A percentile compares a stretch with the other conserved stretches of the same genome.
Evolutionary conservation across 805 yeast species (phyloP).

Genomic region (Cyberlindnera mycetangii): DNA sequence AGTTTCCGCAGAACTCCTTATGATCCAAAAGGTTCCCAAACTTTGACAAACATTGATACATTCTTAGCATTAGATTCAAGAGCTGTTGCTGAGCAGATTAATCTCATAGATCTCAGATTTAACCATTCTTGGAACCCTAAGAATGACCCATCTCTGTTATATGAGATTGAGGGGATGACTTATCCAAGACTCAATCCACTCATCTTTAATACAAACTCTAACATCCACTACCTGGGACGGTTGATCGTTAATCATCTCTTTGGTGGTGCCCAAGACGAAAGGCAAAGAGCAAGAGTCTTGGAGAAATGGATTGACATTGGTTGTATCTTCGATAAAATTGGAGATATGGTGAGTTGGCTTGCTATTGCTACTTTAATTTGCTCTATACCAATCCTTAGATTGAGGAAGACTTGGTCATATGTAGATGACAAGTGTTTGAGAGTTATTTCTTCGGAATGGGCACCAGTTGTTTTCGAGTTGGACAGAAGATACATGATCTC

Average conservation of each 20-base stretch:
- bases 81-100: constrained; percentile 60
- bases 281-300: constrained; percentile 57
- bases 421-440: constrained; percentile 60
- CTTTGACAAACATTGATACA: constrained; percentile 34
- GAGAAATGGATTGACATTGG: constrained; percentile 88
- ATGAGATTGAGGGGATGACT: constrained; percentile 37
- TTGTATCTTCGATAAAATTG: constrained; percentile 66
- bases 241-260: constrained; percentile 69
- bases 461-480: constrained; percentile 85
- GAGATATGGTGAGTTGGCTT: constrained; percentile 94
- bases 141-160: constrained; percentile 70
- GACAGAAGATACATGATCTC: constrained; percentile 69
- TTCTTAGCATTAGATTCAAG: constrained; percentile 56
- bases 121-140: constrained; percentile 75
- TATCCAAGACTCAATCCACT: constrained; percentile 64
- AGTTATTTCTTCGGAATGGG: constrained; percentile 78
- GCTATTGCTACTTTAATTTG: constrained; percentile 83
- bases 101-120: constrained; percentile 63
- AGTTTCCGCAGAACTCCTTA: constrained; percentile 23
- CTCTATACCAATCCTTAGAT: constrained; percentile 75
- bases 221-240: constrained; percentile 77
- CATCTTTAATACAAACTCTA: constrained; percentile 61
- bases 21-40: constrained; percentile 23
- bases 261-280: constrained; percentile 36
- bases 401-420: constrained; percentile 69